Conservation (phyloP, 1,139 yeast species). For the Candida neerlandica region DNA sequence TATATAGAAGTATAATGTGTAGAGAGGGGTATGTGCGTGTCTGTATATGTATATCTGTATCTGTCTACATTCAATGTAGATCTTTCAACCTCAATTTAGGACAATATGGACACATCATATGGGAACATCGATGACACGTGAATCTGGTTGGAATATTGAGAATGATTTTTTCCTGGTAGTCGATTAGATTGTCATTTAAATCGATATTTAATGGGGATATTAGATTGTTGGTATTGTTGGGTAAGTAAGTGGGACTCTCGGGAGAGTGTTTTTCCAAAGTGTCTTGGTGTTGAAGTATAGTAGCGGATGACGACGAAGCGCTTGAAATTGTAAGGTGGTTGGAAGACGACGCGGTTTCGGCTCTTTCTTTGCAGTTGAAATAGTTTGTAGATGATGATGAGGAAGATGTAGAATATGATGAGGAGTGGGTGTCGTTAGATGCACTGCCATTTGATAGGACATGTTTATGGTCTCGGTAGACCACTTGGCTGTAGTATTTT, state of each 20-base stretch:
- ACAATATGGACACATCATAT: conserved; percentile 60
- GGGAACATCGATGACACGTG: conserved; percentile 50
- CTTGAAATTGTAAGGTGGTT: not conserved
- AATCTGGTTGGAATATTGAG: conserved; percentile 35
- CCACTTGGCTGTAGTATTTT: conserved; percentile 33
- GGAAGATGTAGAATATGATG: too few species aligned
- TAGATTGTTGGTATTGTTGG: conserved; percentile 8
- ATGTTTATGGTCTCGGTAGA: conserved; percentile 23
- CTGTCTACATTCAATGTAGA: conserved; percentile 17
- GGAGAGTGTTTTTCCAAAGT: conserved; percentile 4
- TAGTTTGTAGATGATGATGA: conserved; percentile 3
- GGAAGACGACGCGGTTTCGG: not conserved
- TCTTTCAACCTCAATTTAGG: conserved; percentile 47
- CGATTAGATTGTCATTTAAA: conserved; percentile 10
- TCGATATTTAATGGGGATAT: conserved; percentile 13
- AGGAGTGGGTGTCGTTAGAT: not conserved
- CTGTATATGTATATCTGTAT: too few species aligned
- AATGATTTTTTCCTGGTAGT: conserved; percentile 17
- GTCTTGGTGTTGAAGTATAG: not conserved
- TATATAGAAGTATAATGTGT: not conserved
- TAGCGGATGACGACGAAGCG: not conserved
- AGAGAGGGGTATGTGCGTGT: too few species aligned
- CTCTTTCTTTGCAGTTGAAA: conserved; percentile 8
- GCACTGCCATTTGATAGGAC: conserved; percentile 3
- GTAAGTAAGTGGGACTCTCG: conserved; percentile 4